Evolutionary conservation across 257 asterid genomes (phyloP).

Genomic region (Ilex aquifolium): DNA sequence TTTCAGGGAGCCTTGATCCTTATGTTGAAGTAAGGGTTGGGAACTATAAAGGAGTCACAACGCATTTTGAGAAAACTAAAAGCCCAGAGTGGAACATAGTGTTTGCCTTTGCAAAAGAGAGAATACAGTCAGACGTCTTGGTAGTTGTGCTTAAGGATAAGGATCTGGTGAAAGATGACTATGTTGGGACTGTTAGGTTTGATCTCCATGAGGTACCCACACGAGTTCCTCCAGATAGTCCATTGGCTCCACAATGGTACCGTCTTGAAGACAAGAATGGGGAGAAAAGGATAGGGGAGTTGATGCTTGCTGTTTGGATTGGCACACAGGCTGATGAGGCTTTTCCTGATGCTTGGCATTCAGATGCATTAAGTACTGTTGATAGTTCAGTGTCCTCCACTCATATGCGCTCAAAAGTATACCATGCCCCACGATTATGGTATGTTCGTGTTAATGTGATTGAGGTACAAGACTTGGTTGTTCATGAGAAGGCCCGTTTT

Average conservation of each 20-base stretch:
- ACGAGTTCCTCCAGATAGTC: constrained; percentile 25
- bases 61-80: constrained; percentile 13
- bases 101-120: constrained; percentile 20
- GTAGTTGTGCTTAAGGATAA: constrained; percentile 22
- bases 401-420: constrained; percentile 17
- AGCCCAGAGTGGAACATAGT: constrained; percentile 25
- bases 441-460: constrained; percentile 21
- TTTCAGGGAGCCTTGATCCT: constrained; percentile 19
- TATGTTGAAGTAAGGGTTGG: constrained; percentile 26
- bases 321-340: constrained; percentile 29
- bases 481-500: constrained; percentile 13
- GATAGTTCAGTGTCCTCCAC: constrained; percentile 7
- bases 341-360: constrained; percentile 22
- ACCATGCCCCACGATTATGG: constrained; percentile 21
- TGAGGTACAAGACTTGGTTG: constrained; percentile 23
- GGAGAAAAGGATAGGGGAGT: constrained; percentile 14
- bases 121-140: constrained; percentile 14
- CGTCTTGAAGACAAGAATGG: constrained; percentile 14
- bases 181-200: constrained; percentile 15
- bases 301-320: constrained; percentile 29
- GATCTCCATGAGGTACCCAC: constrained; percentile 20
- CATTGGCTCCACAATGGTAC: constrained; percentile 29
- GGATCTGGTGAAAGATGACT: constrained; percentile 18
- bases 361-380: constrained; percentile 14
- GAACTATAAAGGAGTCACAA: constrained; percentile 20